Evolutionary conservation across 352 stramenopile genomes (phyloP).

Genomic region (Phytophthora citricola): DNA sequence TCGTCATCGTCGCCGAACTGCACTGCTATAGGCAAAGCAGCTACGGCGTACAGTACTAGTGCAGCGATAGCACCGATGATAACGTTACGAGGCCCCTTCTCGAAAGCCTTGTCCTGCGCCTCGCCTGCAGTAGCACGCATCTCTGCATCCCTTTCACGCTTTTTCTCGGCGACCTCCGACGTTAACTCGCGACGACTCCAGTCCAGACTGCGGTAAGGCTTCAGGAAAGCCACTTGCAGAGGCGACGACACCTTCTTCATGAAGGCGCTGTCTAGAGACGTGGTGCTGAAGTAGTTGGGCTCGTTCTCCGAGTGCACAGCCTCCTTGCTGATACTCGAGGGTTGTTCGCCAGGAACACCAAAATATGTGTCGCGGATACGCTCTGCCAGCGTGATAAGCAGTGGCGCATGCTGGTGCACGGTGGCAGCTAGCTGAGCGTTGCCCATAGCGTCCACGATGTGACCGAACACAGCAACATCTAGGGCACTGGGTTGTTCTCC

Average conservation of each 20-base stretch:
- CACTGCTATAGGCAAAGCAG: constrained; percentile 66
- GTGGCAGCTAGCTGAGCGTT: constrained; percentile 76
- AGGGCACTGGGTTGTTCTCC: constrained; percentile 69
- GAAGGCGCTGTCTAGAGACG: constrained; percentile 52
- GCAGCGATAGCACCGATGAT: constrained; percentile 77
- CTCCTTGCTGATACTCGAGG: constrained; percentile 45
- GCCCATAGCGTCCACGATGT: constrained; percentile 81
- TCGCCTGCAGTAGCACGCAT: constrained; percentile 15
- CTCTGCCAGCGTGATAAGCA: constrained; percentile 78
- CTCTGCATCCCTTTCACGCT: constrained; percentile 43
- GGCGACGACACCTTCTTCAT: constrained; percentile 73
- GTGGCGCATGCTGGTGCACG: constrained; percentile 76
- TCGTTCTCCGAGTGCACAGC: constrained; percentile 76
- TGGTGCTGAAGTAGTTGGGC: constrained; percentile 66
- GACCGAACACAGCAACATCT: constrained; percentile 84
- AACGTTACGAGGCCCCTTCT: constrained; percentile 84
- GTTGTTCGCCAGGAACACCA: constrained; percentile 41
- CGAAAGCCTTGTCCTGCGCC: constrained; percentile 51
- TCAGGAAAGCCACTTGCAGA: constrained; percentile 71
- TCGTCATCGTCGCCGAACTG: constrained; percentile 50
- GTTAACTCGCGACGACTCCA: constrained; percentile 80
- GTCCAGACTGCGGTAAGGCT: constrained; percentile 85
- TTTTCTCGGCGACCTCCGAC: constrained; percentile 62
- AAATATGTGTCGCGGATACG: constrained; percentile 81
- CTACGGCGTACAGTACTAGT: constrained; percentile 77